Percentiles rank a stretch among this genome's conserved stretches.
Conservation (phyloP, 2,329 filamentous ascomycete species). For the Ophioceras dolichostomum region DNA sequence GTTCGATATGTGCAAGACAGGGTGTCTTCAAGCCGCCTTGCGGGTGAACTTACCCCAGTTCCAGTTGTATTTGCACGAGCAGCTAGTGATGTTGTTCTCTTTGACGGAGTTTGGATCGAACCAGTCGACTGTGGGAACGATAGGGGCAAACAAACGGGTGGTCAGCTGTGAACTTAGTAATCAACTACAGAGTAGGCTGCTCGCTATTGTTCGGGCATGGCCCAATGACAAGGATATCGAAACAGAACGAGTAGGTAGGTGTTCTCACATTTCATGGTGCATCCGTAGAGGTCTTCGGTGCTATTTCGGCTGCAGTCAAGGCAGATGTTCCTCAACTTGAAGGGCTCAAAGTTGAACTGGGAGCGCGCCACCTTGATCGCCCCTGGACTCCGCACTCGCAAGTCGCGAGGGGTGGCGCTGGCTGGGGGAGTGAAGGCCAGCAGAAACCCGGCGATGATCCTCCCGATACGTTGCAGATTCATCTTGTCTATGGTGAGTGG, state of each 20-base stretch:
- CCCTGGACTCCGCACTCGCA: not conserved
- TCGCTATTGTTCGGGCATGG: no score
- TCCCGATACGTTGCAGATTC: no score
- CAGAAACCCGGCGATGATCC: no score
- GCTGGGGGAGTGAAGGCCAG: no score
- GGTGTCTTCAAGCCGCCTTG: no score
- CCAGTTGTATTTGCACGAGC: conserved; percentile 11
- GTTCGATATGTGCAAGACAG: no score
- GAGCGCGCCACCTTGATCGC: not conserved
- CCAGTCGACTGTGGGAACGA: conserved; percentile 14
- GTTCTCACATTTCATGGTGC: conserved; percentile 11
- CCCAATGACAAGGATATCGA: not conserved
- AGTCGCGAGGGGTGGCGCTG: no score
- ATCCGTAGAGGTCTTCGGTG: conserved; percentile 7
- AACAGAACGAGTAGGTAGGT: not conserved
- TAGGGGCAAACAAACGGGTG: no score
- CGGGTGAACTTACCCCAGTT: no score
- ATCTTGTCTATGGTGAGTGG: no score
- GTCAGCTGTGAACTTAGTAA: no score
- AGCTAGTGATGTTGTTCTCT: conserved; percentile 13
- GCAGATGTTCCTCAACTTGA: conserved; percentile 10
- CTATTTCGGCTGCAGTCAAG: conserved; percentile 10
- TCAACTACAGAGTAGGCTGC: no score
- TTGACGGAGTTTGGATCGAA: conserved; percentile 16
- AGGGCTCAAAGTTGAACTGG: conserved; percentile 14